These are phyloP conservation scores for Teunomyces cretensis DNA, from an alignment of 805 yeast genomes.

Conservation along the genomic window DNA sequence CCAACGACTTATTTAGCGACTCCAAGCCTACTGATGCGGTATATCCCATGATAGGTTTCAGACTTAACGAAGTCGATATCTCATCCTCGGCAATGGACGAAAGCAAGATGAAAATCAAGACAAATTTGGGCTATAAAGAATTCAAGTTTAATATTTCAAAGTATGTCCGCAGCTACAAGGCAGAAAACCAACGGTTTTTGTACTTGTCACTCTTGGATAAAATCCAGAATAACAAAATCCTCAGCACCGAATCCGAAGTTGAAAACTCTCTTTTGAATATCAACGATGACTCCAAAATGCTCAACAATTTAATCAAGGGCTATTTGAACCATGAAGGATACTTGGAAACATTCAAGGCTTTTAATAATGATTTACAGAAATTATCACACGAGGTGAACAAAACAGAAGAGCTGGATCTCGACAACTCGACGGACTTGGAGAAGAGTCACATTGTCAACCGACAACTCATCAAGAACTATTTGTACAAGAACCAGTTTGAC, in stretches of 20 bases:
- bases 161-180: constrained; percentile 49
- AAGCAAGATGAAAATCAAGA: constrained; percentile 28
- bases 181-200: constrained; percentile 14
- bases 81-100: constrained; percentile 5
- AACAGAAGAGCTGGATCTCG: not conserved
- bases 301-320: constrained; percentile 36
- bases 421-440: constrained; percentile 4
- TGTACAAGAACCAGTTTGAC: constrained; percentile 47
- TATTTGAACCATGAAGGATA: constrained; percentile 42
- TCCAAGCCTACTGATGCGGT: constrained; percentile 21
- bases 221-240: constrained; percentile 11
- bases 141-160: constrained; percentile 62
- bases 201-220: constrained; percentile 20
- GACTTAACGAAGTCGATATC: constrained; percentile 20
- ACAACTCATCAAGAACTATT: constrained; percentile 39
- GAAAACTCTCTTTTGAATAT: constrained; percentile 9
- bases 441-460: constrained; percentile 29
- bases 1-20: constrained; percentile 12
- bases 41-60: constrained; percentile 36
- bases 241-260: constrained; percentile 3
- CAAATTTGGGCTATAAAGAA: constrained; percentile 58
- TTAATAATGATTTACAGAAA: constrained; percentile 28
- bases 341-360: constrained; percentile 33
- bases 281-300: constrained; percentile 25
- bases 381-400: constrained; percentile 11